These are phyloP conservation scores for Lipomyces yamadae DNA, from an alignment of 805 yeast species.

Conservation along the genomic window DNA sequence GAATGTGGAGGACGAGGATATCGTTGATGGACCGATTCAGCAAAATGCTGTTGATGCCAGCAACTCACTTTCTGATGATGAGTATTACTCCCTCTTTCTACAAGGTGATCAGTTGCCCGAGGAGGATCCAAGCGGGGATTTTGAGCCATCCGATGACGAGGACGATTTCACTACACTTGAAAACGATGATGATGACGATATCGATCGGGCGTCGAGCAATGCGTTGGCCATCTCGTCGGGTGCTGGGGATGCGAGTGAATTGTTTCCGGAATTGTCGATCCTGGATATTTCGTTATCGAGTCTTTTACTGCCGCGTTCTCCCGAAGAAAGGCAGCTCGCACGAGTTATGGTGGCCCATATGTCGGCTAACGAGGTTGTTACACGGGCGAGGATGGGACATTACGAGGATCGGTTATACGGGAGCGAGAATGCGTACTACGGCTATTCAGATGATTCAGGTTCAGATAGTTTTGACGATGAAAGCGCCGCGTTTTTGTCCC, in stretches of 20 bases:
- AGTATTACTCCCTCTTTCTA: slow-evolving; percentile 32
- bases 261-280: slow-evolving; percentile 32
- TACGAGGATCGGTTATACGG: slow-evolving; percentile 10
- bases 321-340: slow-evolving; percentile 30
- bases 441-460: slow-evolving; percentile 36
- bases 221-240: slow-evolving; percentile 13
- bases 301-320: slow-evolving; percentile 25
- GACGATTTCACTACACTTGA: slow-evolving; percentile 34
- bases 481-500: slow-evolving; percentile 17
- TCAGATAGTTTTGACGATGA: slow-evolving; percentile 33
- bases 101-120: slow-evolving; percentile 87
- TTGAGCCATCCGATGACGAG: slow-evolving; percentile 28
- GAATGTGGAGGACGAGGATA: neutral
- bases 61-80: slow-evolving; percentile 60
- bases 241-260: slow-evolving; percentile 9
- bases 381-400: slow-evolving; percentile 24
- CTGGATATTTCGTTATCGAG: slow-evolving; percentile 27
- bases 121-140: slow-evolving; percentile 42
- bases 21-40: neutral
- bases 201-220: slow-evolving; percentile 23
- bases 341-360: slow-evolving; percentile 32
- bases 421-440: slow-evolving; percentile 8
- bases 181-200: slow-evolving; percentile 37
- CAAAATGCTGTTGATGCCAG: neutral
- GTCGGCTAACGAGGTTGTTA: slow-evolving; percentile 25